Base-by-base conservation (phyloP, 2,329 filamentous ascomycete species). In the Dothistroma pini region DNA sequence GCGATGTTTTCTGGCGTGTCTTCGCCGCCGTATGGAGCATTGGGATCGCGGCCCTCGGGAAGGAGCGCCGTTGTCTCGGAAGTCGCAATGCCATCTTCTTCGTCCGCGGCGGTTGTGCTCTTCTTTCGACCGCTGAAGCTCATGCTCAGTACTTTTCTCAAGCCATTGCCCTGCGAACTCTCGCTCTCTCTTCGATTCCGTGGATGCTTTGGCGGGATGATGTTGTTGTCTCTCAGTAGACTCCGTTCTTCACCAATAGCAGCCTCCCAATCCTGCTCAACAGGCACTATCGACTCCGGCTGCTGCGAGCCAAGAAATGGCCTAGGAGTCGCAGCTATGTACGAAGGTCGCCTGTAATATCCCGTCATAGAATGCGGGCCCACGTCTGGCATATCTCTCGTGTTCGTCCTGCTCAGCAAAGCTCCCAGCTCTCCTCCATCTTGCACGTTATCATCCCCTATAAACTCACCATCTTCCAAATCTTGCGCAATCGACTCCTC, bases 301-400 rank as follows among this genome's bases (percentile, higher is more conserved):
- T 86, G 66, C 58, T 72, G 75, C 81, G 89, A 62, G 81, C 86
- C 85, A 29, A 90, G 83, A 61, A 96, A 81, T 3, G 89, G 87
- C 57, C 91, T 82, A 1, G 86, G 83, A 25, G 88, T 87, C 12
- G 88, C 89, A 32, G 88, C 87, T 49, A 95, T 87, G 71, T 88
- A 89, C 67, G 86, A 89, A 0, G 91, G 90, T 51, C 91, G 84
- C 58, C 89, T 86, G 77, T 95, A 96, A 34, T 84, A 84, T 38
- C 84, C 82, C 19, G 81, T 80, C 77, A 89, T 81, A 16, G 84
- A 83, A 62, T 78, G 76, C 44, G 68, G 58, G 41, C 61, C 62
- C 59, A 68, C 52, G 32, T 48, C 19, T 9, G 60, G 56, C 22
- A 56, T 51, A 25, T 67, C 60, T 1, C 59, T 56, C 11, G 66